Evolutionary conservation across 192 early-diverging fungal genomes (phyloP).

Genomic region (Kappamyces sp.): DNA sequence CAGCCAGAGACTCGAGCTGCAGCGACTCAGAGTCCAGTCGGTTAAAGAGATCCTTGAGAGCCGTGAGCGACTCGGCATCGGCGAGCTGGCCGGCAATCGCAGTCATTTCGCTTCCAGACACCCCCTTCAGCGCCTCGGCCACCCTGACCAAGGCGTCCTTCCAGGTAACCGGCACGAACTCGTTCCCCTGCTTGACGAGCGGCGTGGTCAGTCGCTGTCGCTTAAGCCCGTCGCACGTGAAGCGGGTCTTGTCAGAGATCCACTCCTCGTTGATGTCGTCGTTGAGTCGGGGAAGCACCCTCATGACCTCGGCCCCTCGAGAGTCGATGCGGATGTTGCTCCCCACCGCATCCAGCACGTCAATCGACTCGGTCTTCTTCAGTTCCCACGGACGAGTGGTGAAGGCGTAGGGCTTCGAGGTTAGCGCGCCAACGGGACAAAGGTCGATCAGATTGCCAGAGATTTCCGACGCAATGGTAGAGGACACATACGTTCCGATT

Average conservation of each 20-base stretch:
- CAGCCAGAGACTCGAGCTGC: conserved; percentile 61
- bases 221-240: conserved; percentile 91
- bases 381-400: conserved; percentile 94
- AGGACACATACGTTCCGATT: conserved; percentile 93
- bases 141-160: conserved; percentile 73
- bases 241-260: conserved; percentile 98
- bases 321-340: conserved; percentile 95
- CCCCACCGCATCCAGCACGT: conserved; percentile 91
- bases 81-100: conserved; percentile 89
- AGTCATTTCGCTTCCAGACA: conserved; percentile 58
- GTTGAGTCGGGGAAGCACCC: conserved; percentile 89
- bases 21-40: conserved; percentile 79
- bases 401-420: conserved; percentile 94
- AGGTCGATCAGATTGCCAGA: conserved; percentile 97
- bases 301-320: conserved; percentile 93
- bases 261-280: conserved; percentile 99
- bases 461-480: conserved; percentile 85
- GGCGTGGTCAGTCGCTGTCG: conserved; percentile 91
- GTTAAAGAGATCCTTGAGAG: conserved; percentile 94
- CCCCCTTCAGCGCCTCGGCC: conserved; percentile 53
- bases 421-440: conserved; percentile 96
- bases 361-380: conserved; percentile 90
- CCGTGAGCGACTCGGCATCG: conserved; percentile 89
- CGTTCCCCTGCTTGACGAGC: conserved; percentile 73
- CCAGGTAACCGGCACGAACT: conserved; percentile 83